Conservation (phyloP, 805 yeast species). For the Spathaspora sp. region DNA sequence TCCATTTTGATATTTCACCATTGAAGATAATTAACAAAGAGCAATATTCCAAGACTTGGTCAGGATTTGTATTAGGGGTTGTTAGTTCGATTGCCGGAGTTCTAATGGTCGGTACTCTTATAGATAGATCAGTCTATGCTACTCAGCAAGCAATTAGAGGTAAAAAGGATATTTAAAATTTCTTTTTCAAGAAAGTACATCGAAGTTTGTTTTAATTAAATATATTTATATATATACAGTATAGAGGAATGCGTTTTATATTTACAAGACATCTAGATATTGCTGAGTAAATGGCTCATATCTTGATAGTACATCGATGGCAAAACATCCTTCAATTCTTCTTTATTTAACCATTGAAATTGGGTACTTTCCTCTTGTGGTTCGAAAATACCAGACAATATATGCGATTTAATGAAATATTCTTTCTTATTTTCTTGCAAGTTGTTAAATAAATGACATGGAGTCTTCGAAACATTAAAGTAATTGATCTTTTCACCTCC, state of each 20-base stretch:
- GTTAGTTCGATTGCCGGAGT: slow-evolving; percentile 92
- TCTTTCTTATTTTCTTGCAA: slow-evolving; percentile 37
- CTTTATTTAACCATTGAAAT: slow-evolving; percentile 81
- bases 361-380: slow-evolving; percentile 38
- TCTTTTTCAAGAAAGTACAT: background rate
- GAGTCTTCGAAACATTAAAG: slow-evolving; percentile 88
- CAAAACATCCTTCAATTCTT: slow-evolving; percentile 62
- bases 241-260: background rate
- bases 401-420: slow-evolving; percentile 81
- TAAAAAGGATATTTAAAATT: slow-evolving; percentile 52
- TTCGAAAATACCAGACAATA: slow-evolving; percentile 75
- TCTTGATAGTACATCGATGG: slow-evolving; percentile 52
- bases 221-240: background rate
- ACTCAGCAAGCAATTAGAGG: slow-evolving; percentile 75
- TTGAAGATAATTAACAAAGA: slow-evolving; percentile 86
- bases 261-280: slow-evolving; percentile 19
- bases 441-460: slow-evolving; percentile 65
- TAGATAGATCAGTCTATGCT: slow-evolving; percentile 85
- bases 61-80: slow-evolving; percentile 76
- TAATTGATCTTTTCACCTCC: slow-evolving; percentile 80
- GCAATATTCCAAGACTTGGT: slow-evolving; percentile 69
- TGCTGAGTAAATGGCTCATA: slow-evolving; percentile 47
- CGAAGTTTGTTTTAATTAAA: background rate
- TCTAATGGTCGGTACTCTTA: slow-evolving; percentile 82
- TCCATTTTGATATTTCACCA: slow-evolving; percentile 89